A percentile compares a stretch with the other conserved stretches of the same genome.
Evolutionary conservation across 148 eudicot species (phyloP).

Genomic region (Salicornia ramosissima): DNA sequence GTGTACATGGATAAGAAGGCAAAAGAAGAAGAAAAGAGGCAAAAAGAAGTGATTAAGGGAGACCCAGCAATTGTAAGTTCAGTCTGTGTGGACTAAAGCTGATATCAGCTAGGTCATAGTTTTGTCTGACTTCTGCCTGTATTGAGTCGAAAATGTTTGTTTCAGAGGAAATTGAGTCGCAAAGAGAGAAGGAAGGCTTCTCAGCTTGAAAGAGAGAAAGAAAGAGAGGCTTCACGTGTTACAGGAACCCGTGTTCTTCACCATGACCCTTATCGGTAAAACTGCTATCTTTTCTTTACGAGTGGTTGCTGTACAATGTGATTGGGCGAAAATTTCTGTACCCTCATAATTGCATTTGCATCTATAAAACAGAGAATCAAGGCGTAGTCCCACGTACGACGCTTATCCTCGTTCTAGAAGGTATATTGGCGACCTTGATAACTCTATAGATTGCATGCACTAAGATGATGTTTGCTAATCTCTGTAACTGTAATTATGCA

Average conservation of each 20-base stretch:
- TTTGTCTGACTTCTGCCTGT: slow-evolving; percentile 7
- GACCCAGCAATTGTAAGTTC: slow-evolving; percentile 94
- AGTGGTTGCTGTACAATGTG: background rate
- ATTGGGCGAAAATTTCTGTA: background rate
- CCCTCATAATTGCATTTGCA: slow-evolving; percentile 9
- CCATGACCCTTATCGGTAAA: slow-evolving; percentile 78
- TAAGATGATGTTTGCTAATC: slow-evolving; percentile 1
- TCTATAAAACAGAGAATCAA: slow-evolving; percentile 63
- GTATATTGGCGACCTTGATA: slow-evolving; percentile 22
- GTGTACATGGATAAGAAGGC: slow-evolving; percentile 97
- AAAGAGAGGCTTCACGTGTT: slow-evolving; percentile 66
- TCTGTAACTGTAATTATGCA: slow-evolving; percentile 18
- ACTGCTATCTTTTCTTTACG: background rate
- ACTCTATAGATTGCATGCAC: background rate
- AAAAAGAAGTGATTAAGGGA: slow-evolving; percentile 96
- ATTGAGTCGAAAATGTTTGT: slow-evolving; percentile 10
- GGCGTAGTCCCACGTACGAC: slow-evolving; percentile 95
- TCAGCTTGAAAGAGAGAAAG: slow-evolving; percentile 85
- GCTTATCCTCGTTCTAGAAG: slow-evolving; percentile 88
- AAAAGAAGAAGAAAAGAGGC: slow-evolving; percentile 91
- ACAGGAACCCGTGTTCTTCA: slow-evolving; percentile 54
- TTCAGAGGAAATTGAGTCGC: slow-evolving; percentile 84
- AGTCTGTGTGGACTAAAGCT: slow-evolving; percentile 2
- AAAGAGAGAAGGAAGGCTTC: slow-evolving; percentile 94
- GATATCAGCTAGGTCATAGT: background rate